Base-by-base conservation (phyloP, 345 rosid genomes). In the Populus tremula region DNA sequence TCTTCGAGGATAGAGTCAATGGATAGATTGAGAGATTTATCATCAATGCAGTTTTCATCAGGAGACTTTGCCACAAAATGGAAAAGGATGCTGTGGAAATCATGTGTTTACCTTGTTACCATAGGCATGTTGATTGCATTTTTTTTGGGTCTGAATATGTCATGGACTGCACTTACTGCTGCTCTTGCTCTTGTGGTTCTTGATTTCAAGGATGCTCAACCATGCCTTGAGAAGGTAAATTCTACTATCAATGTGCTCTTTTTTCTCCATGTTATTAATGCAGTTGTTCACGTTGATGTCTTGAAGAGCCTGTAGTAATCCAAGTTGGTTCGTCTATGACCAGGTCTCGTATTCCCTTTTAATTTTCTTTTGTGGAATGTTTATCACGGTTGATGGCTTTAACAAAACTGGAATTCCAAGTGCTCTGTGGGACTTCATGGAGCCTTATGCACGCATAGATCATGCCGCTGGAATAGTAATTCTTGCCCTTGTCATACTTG, bases 331-430 rank as follows among this genome's bases (percentile, higher is more conserved):
- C 53, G 63, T 74, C 41, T 66, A 73, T 76, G 29, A 29, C 12
- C 88, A 94, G 97, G 97, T 94, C 17, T 94, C 98, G 6, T 94
- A 90, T 78, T 88, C 95, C 13, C 93, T 93, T 39, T 61, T 93
- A 79, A 72, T 91, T 6, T 93, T 94, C 91, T 93, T 94, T 65
- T 94, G 97, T 3, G 97, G 98, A 29, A 93, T 94, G 98, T 93
- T 94, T 62, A 90, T 94, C 77, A 89, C 98, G 0, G 97, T 94
- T 0, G 83, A 87, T 38, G 98, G 97, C 66, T 93, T 94, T 79
- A 90, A 93, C 79, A 90, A 79, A 84, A 91, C 97, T 53, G 98
- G 94, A 73, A 90, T 94, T 50, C 98, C 97, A 16, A 88, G 90
- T 23, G 69, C 79, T 53, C 65, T 93, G 8, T 94, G 98, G 97